Conservation (phyloP, 345 rosid species). For the Eutrema heterophyllum region DNA sequence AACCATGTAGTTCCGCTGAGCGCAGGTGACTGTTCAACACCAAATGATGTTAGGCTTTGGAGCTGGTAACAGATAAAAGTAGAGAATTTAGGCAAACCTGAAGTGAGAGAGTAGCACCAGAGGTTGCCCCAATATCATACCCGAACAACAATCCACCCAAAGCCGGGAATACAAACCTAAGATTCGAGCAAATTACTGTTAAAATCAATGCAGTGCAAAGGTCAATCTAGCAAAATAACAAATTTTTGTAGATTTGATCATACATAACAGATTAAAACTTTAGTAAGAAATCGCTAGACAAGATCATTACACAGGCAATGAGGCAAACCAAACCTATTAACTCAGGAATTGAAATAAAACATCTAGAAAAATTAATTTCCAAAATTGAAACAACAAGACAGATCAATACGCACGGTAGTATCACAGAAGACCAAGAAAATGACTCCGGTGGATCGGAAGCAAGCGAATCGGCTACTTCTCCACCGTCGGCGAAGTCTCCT, state of each 20-base stretch:
- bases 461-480: constrained; percentile 46
- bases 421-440: constrained; percentile 84
- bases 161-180: constrained; percentile 90
- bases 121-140: constrained; percentile 96
- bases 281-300: not conserved
- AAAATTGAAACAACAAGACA: not conserved
- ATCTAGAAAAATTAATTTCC: not conserved
- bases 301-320: not conserved
- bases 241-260: not conserved
- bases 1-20: constrained; percentile 92
- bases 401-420: constrained; percentile 66
- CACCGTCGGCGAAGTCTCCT: constrained; percentile 44
- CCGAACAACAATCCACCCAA: constrained; percentile 88
- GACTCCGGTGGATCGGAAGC: constrained; percentile 49
- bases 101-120: constrained; percentile 83
- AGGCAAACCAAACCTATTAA: not conserved
- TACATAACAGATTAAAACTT: not conserved
- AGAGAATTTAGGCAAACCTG: constrained; percentile 45
- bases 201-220: not conserved
- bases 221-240: not conserved
- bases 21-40: constrained; percentile 57
- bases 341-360: not conserved
- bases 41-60: not conserved
- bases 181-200: constrained; percentile 9
- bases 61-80: not conserved